Conservation (phyloP, 805 yeast genomes). For the Monosporozyma solicola region DNA sequence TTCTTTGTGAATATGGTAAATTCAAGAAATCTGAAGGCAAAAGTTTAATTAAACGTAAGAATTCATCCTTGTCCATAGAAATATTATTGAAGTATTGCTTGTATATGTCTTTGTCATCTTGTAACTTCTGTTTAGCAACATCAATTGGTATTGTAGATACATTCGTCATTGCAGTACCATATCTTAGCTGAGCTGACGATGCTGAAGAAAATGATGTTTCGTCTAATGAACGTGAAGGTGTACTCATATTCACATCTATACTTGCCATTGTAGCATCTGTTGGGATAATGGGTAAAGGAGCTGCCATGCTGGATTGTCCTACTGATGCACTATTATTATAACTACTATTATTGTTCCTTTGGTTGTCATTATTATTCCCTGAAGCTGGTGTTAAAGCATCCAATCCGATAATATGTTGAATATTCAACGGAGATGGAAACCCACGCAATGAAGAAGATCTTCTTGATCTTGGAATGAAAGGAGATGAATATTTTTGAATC, state of each 20-base stretch:
- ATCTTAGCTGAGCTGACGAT: background rate
- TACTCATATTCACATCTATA: background rate
- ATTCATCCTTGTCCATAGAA: constrained; percentile 15
- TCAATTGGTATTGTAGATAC: background rate
- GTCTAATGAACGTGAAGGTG: background rate
- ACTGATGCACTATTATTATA: background rate
- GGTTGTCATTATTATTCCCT: background rate
- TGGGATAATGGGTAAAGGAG: background rate
- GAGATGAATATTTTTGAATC: background rate
- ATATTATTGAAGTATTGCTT: background rate
- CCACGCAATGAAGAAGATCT: background rate
- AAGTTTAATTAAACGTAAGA: constrained; percentile 24
- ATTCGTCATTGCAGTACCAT: background rate
- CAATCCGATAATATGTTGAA: background rate
- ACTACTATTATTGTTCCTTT: background rate
- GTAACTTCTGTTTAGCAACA: background rate
- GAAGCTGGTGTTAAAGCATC: background rate
- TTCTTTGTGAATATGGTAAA: constrained; percentile 54
- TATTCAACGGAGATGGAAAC: background rate
- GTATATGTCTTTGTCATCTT: background rate
- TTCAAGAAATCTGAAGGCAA: constrained; percentile 47
- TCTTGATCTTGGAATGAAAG: constrained; percentile 1
- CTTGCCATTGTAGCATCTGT: background rate
- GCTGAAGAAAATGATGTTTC: background rate
- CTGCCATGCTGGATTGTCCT: background rate